phyloP scores from a whole-genome alignment of 768 basidiomycete genomes.

The Daedalea quercina region DNA sequence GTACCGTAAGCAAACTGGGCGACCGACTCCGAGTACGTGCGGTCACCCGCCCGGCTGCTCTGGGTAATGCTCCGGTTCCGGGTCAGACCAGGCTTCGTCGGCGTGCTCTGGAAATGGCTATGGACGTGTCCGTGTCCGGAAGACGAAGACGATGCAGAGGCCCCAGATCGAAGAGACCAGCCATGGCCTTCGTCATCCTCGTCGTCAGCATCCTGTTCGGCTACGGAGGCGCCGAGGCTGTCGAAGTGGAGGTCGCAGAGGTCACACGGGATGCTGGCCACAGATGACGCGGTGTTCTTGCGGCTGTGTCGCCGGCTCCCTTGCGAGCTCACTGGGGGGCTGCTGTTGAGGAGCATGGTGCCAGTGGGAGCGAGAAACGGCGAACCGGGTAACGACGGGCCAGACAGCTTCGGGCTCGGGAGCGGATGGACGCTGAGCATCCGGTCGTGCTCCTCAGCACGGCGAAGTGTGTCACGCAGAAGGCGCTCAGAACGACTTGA shows the following conservation, averaged over 20 bases:
- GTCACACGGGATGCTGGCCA: conserved; percentile 18
- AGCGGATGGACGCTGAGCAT: conserved; percentile 21
- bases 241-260: conserved; percentile 12
- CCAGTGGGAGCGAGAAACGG: conserved; percentile 2
- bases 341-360: neutral
- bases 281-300: conserved; percentile 18
- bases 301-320: conserved; percentile 20
- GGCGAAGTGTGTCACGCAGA: conserved; percentile 46
- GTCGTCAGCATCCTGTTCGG: conserved; percentile 15
- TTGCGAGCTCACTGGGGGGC: neutral
- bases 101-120: neutral
- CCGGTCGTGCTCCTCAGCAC: conserved; percentile 40
- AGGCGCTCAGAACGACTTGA: conserved; percentile 49
- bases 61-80: neutral
- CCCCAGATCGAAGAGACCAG: conserved; percentile 10
- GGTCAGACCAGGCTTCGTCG: neutral
- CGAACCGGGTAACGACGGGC: conserved; percentile 7
- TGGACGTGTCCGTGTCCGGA: conserved; percentile 6
- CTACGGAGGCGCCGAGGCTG: conserved; percentile 5
- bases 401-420: conserved; percentile 11
- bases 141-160: conserved; percentile 11
- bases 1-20: conserved; percentile 10
- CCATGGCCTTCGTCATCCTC: conserved; percentile 14
- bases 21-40: conserved; percentile 1
- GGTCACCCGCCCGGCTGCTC: neutral